phyloP scores from a whole-genome alignment of 768 basidiomycete species.

The Tylopilus sp. region DNA sequence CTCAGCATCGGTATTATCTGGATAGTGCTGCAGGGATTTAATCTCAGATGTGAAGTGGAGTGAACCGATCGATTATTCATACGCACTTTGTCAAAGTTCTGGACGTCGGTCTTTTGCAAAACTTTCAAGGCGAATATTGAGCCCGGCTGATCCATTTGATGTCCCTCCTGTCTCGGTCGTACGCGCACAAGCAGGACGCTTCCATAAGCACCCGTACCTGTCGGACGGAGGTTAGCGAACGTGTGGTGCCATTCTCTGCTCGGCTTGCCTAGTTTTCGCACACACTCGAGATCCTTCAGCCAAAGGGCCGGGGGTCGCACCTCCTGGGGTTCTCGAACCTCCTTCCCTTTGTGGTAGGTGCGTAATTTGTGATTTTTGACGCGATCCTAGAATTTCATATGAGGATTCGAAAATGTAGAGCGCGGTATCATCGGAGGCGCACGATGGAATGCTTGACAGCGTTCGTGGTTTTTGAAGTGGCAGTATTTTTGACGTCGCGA shows the following conservation, averaged over 20 bases:
- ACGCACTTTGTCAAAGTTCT: slow-evolving; percentile 31
- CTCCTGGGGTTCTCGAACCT: slow-evolving; percentile 27
- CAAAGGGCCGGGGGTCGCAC: slow-evolving; percentile 37
- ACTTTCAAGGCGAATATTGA: slow-evolving; percentile 48
- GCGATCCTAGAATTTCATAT: slow-evolving; percentile 15
- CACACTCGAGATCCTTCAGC: slow-evolving; percentile 41
- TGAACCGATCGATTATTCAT: not conserved
- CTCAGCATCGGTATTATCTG: slow-evolving; percentile 39
- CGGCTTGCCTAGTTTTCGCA: slow-evolving; percentile 38
- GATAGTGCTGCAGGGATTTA: slow-evolving; percentile 18
- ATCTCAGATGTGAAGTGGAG: not conserved
- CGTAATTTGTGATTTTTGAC: slow-evolving; percentile 8
- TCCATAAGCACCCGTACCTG: slow-evolving; percentile 42
- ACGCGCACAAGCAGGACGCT: slow-evolving; percentile 41
- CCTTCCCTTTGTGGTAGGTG: slow-evolving; percentile 10
- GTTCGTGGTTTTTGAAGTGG: slow-evolving; percentile 4
- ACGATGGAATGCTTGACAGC: slow-evolving; percentile 12
- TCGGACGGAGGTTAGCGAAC: slow-evolving; percentile 1
- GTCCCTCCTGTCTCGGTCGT: slow-evolving; percentile 26
- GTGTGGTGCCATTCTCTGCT: not conserved
- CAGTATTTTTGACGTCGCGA: slow-evolving; percentile 5
- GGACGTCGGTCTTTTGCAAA: slow-evolving; percentile 35
- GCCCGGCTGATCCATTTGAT: slow-evolving; percentile 34
- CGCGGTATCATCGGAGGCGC: not conserved
- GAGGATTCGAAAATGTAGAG: not conserved